These are phyloP conservation scores for Rachicladosporium sp. DNA, from an alignment of 2,329 filamentous ascomycete genomes.

Conservation along the genomic window DNA sequence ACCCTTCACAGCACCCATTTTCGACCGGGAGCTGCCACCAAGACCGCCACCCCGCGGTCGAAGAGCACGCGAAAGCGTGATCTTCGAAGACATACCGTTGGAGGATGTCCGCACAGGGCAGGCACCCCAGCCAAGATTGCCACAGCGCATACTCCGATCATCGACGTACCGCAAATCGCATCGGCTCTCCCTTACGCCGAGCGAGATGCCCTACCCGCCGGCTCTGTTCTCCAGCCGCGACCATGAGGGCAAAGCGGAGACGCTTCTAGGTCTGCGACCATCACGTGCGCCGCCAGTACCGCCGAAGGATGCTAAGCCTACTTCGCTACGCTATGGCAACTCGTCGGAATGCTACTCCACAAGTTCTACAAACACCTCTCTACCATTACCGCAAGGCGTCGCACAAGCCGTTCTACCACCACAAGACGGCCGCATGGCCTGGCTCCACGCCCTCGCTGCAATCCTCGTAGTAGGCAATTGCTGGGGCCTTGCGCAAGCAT, in stretches of 20 bases:
- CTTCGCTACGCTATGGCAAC: neutral
- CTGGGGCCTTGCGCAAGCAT: constrained; percentile 22
- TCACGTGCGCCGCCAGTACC: constrained; percentile 3
- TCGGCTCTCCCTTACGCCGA: constrained; percentile 7
- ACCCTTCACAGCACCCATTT: too few relatives aligned
- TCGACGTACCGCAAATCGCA: constrained; percentile 1
- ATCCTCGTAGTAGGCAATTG: constrained; percentile 17
- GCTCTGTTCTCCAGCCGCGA: neutral
- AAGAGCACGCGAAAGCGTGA: too few relatives aligned
- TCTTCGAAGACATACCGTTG: constrained; percentile 3
- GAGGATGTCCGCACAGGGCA: neutral
- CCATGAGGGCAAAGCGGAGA: constrained; percentile 2
- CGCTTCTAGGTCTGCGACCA: constrained; percentile 5
- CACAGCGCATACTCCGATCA: constrained; percentile 1
- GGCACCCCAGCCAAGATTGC: neutral
- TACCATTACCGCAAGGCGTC: neutral
- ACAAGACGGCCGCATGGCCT: constrained; percentile 14
- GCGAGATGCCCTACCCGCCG: constrained; percentile 8
- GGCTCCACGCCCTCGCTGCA: constrained; percentile 13
- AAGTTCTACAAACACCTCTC: constrained; percentile 5
- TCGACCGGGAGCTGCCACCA: too few relatives aligned
- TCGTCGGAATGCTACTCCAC: constrained; percentile 9
- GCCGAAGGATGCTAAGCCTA: neutral
- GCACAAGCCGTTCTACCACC: constrained; percentile 3
- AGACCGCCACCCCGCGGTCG: too few relatives aligned